Percentiles rank a stretch among this genome's conserved stretches.
These are phyloP conservation scores for Podaxis sp. DNA, from an alignment of 768 basidiomycete species.

Conservation along the genomic window DNA sequence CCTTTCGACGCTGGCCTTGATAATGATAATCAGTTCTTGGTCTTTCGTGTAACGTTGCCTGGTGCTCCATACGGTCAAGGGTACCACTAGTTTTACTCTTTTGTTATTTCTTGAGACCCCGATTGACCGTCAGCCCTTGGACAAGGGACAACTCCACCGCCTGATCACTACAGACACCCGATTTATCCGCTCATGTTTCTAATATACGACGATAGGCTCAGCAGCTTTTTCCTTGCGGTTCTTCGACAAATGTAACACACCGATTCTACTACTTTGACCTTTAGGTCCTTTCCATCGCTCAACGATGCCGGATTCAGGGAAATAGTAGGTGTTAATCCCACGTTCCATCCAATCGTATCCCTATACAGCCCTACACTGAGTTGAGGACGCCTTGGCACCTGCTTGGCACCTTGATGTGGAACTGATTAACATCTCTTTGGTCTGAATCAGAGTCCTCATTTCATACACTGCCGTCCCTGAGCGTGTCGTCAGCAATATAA, in stretches of 20 bases:
- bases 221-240: no score
- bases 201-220: no score
- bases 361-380: not conserved
- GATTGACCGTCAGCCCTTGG: not conserved
- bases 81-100: not conserved
- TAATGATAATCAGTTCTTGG: slow-evolving; percentile 60
- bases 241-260: no score
- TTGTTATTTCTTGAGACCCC: not conserved
- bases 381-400: not conserved
- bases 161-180: no score
- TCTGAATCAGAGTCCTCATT: not conserved
- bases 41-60: slow-evolving; percentile 57
- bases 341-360: not conserved
- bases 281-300: no score
- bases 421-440: not conserved
- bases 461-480: slow-evolving; percentile 28
- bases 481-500: slow-evolving; percentile 51
- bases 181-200: no score
- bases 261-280: no score
- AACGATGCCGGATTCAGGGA: no score
- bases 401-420: not conserved
- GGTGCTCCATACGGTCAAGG: slow-evolving; percentile 21
- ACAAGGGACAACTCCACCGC: not conserved
- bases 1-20: slow-evolving; percentile 52
- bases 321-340: not conserved